Evolutionary conservation across 139 green algal species (phyloP), one percentile per base, ranked within the genome.

Genomic region (Volvox reticuliferus): DNA sequence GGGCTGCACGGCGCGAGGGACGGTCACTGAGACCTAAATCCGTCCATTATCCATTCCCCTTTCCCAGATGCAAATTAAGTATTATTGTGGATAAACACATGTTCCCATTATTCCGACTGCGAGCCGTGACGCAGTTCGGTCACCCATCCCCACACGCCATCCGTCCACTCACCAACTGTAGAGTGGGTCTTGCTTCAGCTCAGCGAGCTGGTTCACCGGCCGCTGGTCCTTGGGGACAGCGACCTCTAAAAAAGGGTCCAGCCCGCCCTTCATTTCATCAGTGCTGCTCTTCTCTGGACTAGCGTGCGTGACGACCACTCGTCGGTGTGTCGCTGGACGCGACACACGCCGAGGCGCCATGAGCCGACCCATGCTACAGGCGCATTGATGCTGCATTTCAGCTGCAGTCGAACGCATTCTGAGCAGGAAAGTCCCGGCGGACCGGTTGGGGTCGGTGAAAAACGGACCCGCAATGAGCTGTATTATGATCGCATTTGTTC

Each of bases 171-270:
- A 80, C 44, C 76, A 83, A 1, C 32, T 79, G 55, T 97, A 98
- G 71, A 99, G 76, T 55, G 84, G 80, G 12, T 92, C 93, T 17
- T 96, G 67, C 87, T 98, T 97, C 33, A 99, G 93, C 71, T 96
- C 77, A 50, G 91, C 68, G 17, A 99, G 92, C 93, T 99, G 95
- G 79, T 98, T 99, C 0, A 97, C 94, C 14, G 97, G 97, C 16
- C 97, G 93, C 91, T 99, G 97, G 50, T 98, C 96, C 0, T 30
- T 71, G 18, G 97, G 97, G 17, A 99, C 96, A 12, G 95, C 94
- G 2, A 94, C 75, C 91, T 99, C 96, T 13, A 98, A 87, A 0
- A 92, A 73, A 0, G 89, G 90, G 33, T 94, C 89, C 21, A 96
- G 82, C 0, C 93, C 93, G 9, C 89, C 89, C 20, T 75, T 68